These are phyloP conservation scores for Brassica incana DNA, from an alignment of 345 rosid genomes.

Conservation along the genomic window DNA sequence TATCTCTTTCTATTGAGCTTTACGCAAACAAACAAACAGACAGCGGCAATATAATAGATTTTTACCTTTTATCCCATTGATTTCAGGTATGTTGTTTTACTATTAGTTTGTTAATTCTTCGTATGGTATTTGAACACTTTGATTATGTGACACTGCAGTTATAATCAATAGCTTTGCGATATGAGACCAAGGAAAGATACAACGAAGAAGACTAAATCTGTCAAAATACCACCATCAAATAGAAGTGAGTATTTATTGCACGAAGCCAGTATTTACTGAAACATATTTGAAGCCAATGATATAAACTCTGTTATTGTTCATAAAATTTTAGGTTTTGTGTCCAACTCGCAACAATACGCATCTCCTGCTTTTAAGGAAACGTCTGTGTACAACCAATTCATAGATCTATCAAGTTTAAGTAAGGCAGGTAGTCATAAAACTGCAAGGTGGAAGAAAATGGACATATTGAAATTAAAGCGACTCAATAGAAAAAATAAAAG, in stretches of 20 bases:
- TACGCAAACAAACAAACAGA: neutral
- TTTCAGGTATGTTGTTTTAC: neutral
- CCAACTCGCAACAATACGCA: neutral
- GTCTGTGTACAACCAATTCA: neutral
- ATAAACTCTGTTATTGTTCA: neutral
- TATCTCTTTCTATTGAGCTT: neutral
- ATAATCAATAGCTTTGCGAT: neutral
- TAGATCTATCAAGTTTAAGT: neutral
- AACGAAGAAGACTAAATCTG: neutral
- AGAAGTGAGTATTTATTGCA: neutral
- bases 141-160: neutral
- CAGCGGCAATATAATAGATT: neutral
- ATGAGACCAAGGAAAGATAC: neutral
- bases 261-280: neutral
- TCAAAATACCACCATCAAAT: neutral
- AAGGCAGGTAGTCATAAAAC: neutral
- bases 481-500: neutral
- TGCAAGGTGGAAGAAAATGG: neutral
- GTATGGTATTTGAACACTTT: neutral
- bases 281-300: neutral
- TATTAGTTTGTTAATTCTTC: neutral
- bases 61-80: neutral
- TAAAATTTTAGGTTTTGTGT: neutral
- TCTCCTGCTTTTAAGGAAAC: neutral
- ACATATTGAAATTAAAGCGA: neutral